Evolutionary conservation across 805 yeast species (phyloP).

Genomic region (Jamesozyma gamospora): DNA sequence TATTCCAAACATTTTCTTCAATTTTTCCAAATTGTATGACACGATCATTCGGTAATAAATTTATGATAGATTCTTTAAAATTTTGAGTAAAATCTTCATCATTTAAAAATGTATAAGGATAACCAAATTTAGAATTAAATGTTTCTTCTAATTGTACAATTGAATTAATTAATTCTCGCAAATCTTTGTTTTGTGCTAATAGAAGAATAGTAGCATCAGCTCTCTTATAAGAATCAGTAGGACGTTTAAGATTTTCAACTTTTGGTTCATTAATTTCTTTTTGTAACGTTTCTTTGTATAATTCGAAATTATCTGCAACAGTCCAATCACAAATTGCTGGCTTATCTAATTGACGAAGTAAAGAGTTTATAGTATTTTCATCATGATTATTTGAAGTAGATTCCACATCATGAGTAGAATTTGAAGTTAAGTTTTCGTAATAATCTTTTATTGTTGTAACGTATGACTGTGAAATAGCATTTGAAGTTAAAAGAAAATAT

Average conservation of each 20-base stretch:
- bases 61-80: conserved; percentile 48
- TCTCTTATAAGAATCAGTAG: conserved; percentile 16
- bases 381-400: not conserved
- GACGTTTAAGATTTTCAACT: conserved; percentile 27
- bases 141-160: conserved; percentile 50
- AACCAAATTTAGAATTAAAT: conserved; percentile 83
- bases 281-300: conserved; percentile 31
- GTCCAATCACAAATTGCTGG: conserved; percentile 18
- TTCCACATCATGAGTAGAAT: too few species aligned
- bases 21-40: conserved; percentile 41
- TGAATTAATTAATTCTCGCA: conserved; percentile 38
- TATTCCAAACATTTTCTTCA: conserved; percentile 53
- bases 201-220: conserved; percentile 72
- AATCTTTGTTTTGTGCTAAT: conserved; percentile 62
- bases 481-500: too few species aligned
- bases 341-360: conserved; percentile 7
- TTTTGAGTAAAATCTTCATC: conserved; percentile 62
- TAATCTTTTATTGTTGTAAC: too few species aligned
- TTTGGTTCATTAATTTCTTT: conserved; percentile 41
- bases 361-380: not conserved
- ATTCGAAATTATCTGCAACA: conserved; percentile 27
- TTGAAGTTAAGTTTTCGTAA: too few species aligned
- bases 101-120: conserved; percentile 86
- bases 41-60: conserved; percentile 12
- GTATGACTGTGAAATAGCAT: too few species aligned